Base-by-base conservation (phyloP, 768 basidiomycete genomes). In the Rhizopogon vinicolor region DNA sequence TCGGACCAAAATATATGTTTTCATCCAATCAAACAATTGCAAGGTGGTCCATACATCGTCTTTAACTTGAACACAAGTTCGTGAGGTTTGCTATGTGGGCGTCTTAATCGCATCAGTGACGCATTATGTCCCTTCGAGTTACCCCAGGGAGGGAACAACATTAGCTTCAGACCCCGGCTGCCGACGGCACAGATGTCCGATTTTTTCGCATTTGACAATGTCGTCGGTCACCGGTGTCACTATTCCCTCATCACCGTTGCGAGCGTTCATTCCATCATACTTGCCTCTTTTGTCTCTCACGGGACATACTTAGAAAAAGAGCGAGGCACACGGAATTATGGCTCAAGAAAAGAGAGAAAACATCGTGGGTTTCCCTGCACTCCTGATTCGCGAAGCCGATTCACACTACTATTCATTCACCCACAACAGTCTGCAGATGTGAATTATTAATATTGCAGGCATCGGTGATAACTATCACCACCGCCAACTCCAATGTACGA, bases 151-250 rank as follows among this genome's bases (percentile, higher is more conserved):
- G 25, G 7, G 5, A 5, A 12, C 43, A 25, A 25, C 44, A 28
- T 31, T 29, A 29, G 16, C 8, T 45, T 45, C 45, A 18, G 31
- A 18, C 31, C 31, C 7, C 31, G 29, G 6, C 10, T 10, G 18
- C 13, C 45, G 31, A 48, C 46, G 33, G 46, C 48, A 49, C 35
- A 37, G 4, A 52, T 12, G 42, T 56, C 63, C 67, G 66, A 51
- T 57, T 56, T 65, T 54, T 37, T 68, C 66, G 67, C 62, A 10
- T 31, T 51, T 13, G 12, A 37, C 35, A 37, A 10, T 37, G 10
- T 37, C 10, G 35, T 37, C 35, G 35, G 35, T 13, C 35, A 12
- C 5, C 41, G 25, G 4, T 25, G 25, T 25, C 25, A 25, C 25
- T 25, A 37, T 28, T 45, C 37, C 35, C 29, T 22, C 29, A 28